phyloP scores from a whole-genome alignment of 176 grass and related monocot species.

The Aegilops speltoides region DNA sequence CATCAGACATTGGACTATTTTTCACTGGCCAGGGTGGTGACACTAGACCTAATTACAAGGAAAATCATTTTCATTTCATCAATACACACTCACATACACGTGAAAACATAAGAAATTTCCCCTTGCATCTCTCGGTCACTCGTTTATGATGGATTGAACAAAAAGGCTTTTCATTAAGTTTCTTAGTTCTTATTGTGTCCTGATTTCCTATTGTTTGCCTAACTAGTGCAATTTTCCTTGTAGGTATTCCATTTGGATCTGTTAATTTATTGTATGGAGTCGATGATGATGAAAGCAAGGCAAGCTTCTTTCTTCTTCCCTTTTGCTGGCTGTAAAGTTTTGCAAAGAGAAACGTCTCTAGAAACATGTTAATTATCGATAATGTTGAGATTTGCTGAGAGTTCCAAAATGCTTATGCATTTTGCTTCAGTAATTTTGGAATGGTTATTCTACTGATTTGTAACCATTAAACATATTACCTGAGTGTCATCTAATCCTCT shows the following conservation, averaged over 20 bases:
- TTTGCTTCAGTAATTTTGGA: not conserved
- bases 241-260: constrained; percentile 98
- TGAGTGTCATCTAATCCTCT: not conserved
- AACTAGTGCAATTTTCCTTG: constrained; percentile 8
- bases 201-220: constrained; percentile 3
- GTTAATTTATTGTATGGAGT: constrained; percentile 88
- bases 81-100: not conserved
- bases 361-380: not conserved
- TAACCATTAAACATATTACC: constrained; percentile 6
- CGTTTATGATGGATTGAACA: not conserved
- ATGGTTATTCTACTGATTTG: constrained; percentile 16
- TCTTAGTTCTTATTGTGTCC: constrained; percentile 6
- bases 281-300: constrained; percentile 98
- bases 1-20: not conserved
- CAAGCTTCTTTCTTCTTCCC: constrained; percentile 45
- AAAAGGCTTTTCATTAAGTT: not conserved
- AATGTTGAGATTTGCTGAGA: not conserved
- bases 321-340: constrained; percentile 20
- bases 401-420: not conserved
- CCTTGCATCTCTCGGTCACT: not conserved
- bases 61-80: not conserved
- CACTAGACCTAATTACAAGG: not conserved
- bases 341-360: constrained; percentile 12
- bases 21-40: not conserved
- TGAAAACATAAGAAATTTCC: not conserved